These are phyloP conservation scores for Mycena olivaceomarginata DNA, from an alignment of 768 basidiomycete species.

Conservation along the genomic window DNA sequence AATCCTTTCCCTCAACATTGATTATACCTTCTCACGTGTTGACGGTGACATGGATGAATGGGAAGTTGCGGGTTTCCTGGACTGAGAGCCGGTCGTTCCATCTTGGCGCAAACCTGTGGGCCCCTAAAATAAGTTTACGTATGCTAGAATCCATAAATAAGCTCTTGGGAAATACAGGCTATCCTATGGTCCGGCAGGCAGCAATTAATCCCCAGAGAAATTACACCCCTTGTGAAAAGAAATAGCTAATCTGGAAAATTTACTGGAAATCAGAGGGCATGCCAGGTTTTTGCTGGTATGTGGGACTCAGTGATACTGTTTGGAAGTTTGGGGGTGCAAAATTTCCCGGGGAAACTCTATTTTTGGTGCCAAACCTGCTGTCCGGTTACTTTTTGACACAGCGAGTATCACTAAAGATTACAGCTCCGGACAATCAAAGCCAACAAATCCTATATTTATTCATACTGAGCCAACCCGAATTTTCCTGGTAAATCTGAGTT, in stretches of 20 bases:
- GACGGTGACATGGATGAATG: no score
- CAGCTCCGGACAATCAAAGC: no score
- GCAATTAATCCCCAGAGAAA: constrained; percentile 3
- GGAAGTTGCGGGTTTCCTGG: no score
- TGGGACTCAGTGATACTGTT: constrained; percentile 1
- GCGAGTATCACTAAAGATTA: no score
- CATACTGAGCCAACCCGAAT: no score
- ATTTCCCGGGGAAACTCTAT: background rate
- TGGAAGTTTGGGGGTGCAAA: constrained; percentile 5
- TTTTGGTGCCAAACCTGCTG: background rate
- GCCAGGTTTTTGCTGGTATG: background rate
- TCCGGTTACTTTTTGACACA: constrained; percentile 3
- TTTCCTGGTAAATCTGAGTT: no score
- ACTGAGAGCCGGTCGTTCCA: background rate
- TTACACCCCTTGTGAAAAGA: background rate
- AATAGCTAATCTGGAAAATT: background rate
- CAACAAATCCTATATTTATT: no score
- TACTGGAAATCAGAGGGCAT: background rate
- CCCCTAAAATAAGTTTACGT: background rate
- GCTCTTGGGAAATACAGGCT: background rate
- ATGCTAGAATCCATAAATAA: background rate
- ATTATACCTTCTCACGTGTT: no score
- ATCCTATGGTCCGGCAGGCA: background rate
- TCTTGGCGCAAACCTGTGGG: background rate
- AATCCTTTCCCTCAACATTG: no score